These are phyloP conservation scores for Pichia sp. DNA, from an alignment of 1,139 yeast genomes.

Conservation along the genomic window DNA sequence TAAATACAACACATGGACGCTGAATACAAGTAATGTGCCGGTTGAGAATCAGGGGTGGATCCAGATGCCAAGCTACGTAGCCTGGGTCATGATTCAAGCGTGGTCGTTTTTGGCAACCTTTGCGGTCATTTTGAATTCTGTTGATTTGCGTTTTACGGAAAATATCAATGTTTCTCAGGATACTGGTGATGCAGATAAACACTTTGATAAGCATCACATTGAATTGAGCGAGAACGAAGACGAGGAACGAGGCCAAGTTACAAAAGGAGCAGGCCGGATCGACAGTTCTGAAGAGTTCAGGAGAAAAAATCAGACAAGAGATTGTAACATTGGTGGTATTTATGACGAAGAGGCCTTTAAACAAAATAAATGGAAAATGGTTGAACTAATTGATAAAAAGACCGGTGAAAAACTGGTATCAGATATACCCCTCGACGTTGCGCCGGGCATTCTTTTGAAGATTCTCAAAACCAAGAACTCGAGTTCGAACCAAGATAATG, in stretches of 20 bases:
- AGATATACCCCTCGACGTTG: constrained; percentile 3
- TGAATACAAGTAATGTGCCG: constrained; percentile 19
- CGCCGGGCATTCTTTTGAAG: constrained; percentile 3
- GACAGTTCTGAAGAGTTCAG: constrained; percentile 2
- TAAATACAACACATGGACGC: constrained; percentile 10
- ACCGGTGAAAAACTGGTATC: constrained; percentile 5
- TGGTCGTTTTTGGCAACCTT: constrained; percentile 23
- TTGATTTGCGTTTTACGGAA: too few relatives aligned
- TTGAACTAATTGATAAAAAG: constrained; percentile 1
- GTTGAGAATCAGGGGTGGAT: constrained; percentile 32
- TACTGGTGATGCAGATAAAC: too few relatives aligned
- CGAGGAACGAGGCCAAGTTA: constrained; percentile 2
- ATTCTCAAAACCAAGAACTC: not conserved
- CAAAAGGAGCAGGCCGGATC: constrained; percentile 4
- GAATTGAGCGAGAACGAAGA: constrained; percentile 2
- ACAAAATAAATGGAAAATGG: constrained; percentile 1
- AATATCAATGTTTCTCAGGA: too few relatives aligned
- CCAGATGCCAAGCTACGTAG: constrained; percentile 29
- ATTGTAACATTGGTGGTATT: constrained; percentile 4
- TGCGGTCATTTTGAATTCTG: too few relatives aligned
- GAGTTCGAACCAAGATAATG: not conserved
- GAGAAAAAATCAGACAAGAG: not conserved
- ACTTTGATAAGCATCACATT: not conserved
- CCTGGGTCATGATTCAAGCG: constrained; percentile 21
- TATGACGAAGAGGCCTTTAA: not conserved